These are phyloP conservation scores for Apiotrichum sp. DNA, from an alignment of 1,284 basidiomycete genomes.

Conservation along the genomic window DNA sequence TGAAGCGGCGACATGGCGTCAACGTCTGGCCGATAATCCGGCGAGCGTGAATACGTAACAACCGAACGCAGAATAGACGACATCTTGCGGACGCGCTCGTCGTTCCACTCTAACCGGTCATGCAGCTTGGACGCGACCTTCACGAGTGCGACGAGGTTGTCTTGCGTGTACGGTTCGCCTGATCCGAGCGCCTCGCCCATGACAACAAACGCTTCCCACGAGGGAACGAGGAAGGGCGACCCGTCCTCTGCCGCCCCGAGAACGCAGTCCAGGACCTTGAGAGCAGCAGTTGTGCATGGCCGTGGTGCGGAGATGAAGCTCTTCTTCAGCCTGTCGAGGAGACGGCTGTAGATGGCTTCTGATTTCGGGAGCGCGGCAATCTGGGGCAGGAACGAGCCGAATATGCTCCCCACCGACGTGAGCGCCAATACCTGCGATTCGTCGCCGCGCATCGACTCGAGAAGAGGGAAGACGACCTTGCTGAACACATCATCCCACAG, in stretches of 20 bases:
- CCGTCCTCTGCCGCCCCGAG: constrained; percentile 52
- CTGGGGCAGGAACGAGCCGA: constrained; percentile 67
- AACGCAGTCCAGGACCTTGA: constrained; percentile 73
- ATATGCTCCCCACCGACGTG: constrained; percentile 74
- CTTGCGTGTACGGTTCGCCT: constrained; percentile 67
- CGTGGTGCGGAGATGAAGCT: constrained; percentile 64
- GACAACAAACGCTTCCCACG: constrained; percentile 64
- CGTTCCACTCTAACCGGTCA: constrained; percentile 22
- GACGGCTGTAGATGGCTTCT: constrained; percentile 61
- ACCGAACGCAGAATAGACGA: constrained; percentile 73
- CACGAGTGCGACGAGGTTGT: constrained; percentile 63
- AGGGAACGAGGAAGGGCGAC: constrained; percentile 48
- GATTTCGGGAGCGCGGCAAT: constrained; percentile 69
- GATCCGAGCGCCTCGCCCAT: constrained; percentile 56
- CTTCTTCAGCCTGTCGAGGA: constrained; percentile 64
- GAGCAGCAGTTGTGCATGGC: constrained; percentile 65
- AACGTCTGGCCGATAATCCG: constrained; percentile 80
- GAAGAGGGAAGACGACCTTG: constrained; percentile 81
- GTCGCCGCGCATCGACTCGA: constrained; percentile 68
- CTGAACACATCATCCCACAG: constrained; percentile 85
- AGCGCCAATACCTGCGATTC: constrained; percentile 83
- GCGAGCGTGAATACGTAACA: constrained; percentile 71
- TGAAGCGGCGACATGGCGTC: constrained; percentile 78
- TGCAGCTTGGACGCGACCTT: constrained; percentile 28
- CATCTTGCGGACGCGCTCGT: constrained; percentile 61